Evolutionary conservation across 805 yeast species (phyloP).

Genomic region (Kurtzmaniella cleridarum): DNA sequence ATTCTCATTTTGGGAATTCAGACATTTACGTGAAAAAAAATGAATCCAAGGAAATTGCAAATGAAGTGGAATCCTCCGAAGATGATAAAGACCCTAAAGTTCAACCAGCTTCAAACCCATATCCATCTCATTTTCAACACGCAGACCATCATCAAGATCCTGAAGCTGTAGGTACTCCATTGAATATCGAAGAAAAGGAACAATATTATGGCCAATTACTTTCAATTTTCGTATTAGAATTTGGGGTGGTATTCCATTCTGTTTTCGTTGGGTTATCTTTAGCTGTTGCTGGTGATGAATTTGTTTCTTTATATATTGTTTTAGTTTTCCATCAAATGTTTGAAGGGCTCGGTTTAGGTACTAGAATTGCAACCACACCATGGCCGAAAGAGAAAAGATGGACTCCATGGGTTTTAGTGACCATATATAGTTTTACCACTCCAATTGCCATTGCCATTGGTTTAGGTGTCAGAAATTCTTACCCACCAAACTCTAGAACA

Average conservation of each 20-base stretch:
- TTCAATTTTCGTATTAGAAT: conserved; percentile 35
- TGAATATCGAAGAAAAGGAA: conserved; percentile 32
- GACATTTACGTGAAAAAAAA: conserved; percentile 24
- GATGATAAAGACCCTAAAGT: conserved; percentile 6
- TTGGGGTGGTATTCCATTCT: conserved; percentile 30
- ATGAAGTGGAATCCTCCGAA: conserved; percentile 9
- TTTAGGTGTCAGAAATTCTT: conserved; percentile 61
- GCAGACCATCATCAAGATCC: conserved; percentile 43
- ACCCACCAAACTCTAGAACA: conserved; percentile 51
- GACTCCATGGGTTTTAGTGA: conserved; percentile 57
- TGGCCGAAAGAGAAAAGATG: conserved; percentile 44
- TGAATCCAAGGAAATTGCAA: conserved; percentile 13
- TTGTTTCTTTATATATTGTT: conserved; percentile 22
- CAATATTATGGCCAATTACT: conserved; percentile 52
- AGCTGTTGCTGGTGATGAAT: conserved; percentile 27
- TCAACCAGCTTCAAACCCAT: conserved; percentile 11
- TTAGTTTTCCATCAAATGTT: conserved; percentile 28
- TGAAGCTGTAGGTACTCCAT: conserved; percentile 33
- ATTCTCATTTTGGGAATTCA: conserved; percentile 52
- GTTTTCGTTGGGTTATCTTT: conserved; percentile 28
- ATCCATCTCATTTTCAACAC: conserved; percentile 40
- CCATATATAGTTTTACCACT: conserved; percentile 51
- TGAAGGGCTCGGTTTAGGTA: conserved; percentile 29
- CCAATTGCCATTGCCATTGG: conserved; percentile 80
- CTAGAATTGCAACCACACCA: conserved; percentile 48